Conservation (phyloP, 768 basidiomycete genomes). For the Termitomyces eurrhizus region DNA sequence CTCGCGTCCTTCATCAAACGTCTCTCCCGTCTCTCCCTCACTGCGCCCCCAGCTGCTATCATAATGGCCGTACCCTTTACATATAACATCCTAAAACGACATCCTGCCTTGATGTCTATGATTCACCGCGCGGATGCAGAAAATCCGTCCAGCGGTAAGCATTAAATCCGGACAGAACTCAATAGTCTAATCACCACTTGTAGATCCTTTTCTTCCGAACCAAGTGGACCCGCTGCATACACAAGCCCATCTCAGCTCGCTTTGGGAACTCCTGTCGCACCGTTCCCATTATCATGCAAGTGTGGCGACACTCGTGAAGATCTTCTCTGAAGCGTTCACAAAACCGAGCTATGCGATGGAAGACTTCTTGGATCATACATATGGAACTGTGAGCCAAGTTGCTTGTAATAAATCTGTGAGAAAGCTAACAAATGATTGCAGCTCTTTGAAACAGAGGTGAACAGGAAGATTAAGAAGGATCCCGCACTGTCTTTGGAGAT, state of each 20-base stretch:
- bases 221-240: conserved; percentile 77
- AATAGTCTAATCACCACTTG: background rate
- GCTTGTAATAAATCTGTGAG: background rate
- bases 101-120: conserved; percentile 90
- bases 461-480: conserved; percentile 77
- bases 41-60: conserved; percentile 86
- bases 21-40: conserved; percentile 77
- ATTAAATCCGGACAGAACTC: background rate
- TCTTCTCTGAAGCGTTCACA: conserved; percentile 92
- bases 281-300: conserved; percentile 79
- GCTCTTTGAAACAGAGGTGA: conserved; percentile 85
- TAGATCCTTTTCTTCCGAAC: conserved; percentile 62
- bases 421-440: conserved; percentile 24
- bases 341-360: conserved; percentile 89
- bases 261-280: conserved; percentile 90
- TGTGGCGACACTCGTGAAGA: conserved; percentile 82
- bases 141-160: conserved; percentile 31
- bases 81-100: conserved; percentile 90
- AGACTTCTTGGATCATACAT: conserved; percentile 95
- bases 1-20: conserved; percentile 95
- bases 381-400: conserved; percentile 58
- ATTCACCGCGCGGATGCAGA: conserved; percentile 64
- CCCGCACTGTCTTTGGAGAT: conserved; percentile 52
- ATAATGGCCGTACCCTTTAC: conserved; percentile 90
- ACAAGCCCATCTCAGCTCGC: conserved; percentile 77